A percentile compares a stretch with the other conserved stretches of the same genome.
phyloP scores from a whole-genome alignment of 805 yeast species.

The Diddensiella santjacobensis region DNA sequence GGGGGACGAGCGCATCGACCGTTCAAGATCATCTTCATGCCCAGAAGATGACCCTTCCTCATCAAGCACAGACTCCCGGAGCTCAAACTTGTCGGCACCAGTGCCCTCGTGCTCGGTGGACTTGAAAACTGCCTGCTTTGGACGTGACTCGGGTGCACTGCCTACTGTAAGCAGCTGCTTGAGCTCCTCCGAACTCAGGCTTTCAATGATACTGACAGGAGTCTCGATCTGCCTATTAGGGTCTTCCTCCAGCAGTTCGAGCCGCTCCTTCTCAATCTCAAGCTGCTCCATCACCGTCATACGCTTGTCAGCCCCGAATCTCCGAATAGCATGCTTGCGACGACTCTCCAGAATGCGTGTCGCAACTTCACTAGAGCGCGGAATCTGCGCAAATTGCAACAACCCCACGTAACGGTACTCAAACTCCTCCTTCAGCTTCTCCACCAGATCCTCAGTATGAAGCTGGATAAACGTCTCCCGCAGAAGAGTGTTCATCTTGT shows the following conservation, averaged over 20 bases:
- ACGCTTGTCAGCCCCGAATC: conserved; percentile 29
- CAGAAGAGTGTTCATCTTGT: conserved; percentile 61
- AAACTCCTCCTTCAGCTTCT: conserved; percentile 70
- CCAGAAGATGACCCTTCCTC: conserved; percentile 32
- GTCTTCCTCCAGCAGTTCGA: conserved; percentile 44
- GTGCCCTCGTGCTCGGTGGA: conserved; percentile 34
- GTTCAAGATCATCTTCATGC: conserved; percentile 17
- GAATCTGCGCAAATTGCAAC: conserved; percentile 56
- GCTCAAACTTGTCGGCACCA: conserved; percentile 28
- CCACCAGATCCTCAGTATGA: conserved; percentile 71
- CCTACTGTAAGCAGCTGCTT: conserved; percentile 30
- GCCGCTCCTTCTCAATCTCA: conserved; percentile 62
- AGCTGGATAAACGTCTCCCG: conserved; percentile 76
- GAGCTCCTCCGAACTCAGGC: conserved; percentile 26
- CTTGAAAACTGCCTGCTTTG: conserved; percentile 11
- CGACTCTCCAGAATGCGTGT: conserved; percentile 35
- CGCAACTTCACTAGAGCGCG: conserved; percentile 50
- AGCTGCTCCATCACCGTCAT: conserved; percentile 71
- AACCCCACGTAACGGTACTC: conserved; percentile 72
- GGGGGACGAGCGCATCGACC: conserved; percentile 5
- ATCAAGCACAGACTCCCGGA: conserved; percentile 17
- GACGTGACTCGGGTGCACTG: conserved; percentile 6
- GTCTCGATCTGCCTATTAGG: conserved; percentile 63
- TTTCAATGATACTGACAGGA: conserved; percentile 53
- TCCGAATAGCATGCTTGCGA: conserved; percentile 27